Conservation (phyloP, 306 rosid genomes). For the Rubus parviflorus region DNA sequence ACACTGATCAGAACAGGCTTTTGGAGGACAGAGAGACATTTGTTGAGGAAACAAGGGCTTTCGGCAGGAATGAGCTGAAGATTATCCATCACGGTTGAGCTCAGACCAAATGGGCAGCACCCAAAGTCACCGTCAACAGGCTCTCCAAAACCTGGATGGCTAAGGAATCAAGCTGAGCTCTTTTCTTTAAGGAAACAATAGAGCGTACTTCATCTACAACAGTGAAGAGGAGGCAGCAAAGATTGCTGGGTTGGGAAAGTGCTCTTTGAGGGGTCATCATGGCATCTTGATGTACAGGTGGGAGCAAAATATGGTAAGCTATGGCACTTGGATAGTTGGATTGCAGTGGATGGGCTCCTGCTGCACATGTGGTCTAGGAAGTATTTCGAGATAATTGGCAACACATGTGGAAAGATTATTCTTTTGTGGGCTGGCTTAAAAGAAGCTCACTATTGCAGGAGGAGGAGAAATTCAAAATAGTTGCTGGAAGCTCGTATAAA, state of each 20-base stretch:
- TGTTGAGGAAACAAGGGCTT: not conserved
- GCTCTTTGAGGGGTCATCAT: not conserved
- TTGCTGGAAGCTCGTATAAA: not conserved
- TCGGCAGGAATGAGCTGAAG: not conserved
- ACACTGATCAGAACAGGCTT: not conserved
- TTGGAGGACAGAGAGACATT: not conserved
- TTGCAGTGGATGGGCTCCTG: not conserved
- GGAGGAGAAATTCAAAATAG: not conserved
- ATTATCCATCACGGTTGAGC: too few species aligned
- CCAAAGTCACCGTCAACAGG: not conserved
- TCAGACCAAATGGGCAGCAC: too few species aligned
- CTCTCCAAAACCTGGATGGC: not conserved
- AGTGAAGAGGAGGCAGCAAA: not conserved
- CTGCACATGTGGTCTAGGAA: not conserved
- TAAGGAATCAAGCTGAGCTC: not conserved
- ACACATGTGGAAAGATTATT: too few species aligned
- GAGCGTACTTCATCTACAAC: not conserved
- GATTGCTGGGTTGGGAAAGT: not conserved
- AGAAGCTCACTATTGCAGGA: too few species aligned
- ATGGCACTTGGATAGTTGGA: not conserved
- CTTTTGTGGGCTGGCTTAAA: too few species aligned
- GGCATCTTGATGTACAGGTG: not conserved
- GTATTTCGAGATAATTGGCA: not conserved
- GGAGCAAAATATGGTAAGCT: not conserved
- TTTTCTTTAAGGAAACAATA: not conserved